Base-by-base conservation (phyloP, 2,329 filamentous ascomycete species). In the Neofusicoccum cordaticola region DNA sequence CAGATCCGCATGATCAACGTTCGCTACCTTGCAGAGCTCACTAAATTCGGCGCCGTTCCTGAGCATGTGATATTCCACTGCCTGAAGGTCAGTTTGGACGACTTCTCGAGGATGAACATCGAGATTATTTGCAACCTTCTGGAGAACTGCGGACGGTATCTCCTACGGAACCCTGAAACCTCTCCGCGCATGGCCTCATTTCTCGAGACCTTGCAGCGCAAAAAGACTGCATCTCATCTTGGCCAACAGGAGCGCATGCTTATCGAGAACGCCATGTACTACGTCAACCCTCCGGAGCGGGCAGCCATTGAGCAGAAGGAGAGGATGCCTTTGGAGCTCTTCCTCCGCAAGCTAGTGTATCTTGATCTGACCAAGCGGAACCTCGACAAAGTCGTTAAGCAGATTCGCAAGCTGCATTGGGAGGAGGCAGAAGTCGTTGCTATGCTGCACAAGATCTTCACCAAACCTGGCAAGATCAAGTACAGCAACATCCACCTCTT, bases 11-110 rank as follows among this genome's bases (percentile, higher is more conserved):
- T 96, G 70, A 89, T 91, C 78, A 98, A 98, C 74, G 93, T 98
- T 68, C 91, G 96, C n/a, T 99, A 99, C 75, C 87, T 99, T 58
- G 93, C 95, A 7, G 95, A 99, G 78, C 81, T 99, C 73, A 99
- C 95, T 66, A 99, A 99, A 74, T 99, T 99, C 73, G 94, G 95
- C 37, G 92, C 97, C 37, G 95, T 99, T 8, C 95, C 96, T 0
- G 95, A 99, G 77, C 95, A 99, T 77, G 94, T 99, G 68, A 96
- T 99, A 62, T 99, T 99, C 74, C 95, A 99, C 74, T 99, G 95
- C 74, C 87, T 99, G 71, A 99, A 97, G 77, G 94, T 99, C 75
- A 96, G 94, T 70, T 81, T 99, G 34, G 95, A 99, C 72, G 95
- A 99, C 73, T 99, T 99, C 74, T 97, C 95, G 2, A 87, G 94